Conservation (phyloP, 2,329 filamentous ascomycete species). For the Fusarium decemcellulare region DNA sequence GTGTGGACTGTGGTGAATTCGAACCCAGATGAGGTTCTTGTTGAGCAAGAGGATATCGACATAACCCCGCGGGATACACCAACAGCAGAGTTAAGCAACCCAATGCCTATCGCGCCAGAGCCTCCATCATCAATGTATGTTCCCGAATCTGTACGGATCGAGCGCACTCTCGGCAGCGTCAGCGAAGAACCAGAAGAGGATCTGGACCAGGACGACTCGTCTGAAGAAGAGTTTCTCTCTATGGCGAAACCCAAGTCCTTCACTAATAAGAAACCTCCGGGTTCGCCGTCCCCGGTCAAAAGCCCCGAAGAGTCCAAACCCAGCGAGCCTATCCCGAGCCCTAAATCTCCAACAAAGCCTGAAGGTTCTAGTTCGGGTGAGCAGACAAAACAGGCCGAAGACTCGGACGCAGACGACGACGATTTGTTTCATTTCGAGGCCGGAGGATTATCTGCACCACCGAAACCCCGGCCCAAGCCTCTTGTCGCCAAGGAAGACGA, state of each 20-base stretch:
- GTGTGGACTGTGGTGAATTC: slow-evolving; percentile 66
- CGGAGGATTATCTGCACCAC: slow-evolving; percentile 50
- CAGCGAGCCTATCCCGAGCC: slow-evolving; percentile 8
- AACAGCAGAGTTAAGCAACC: slow-evolving; percentile 11
- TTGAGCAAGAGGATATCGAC: slow-evolving; percentile 35
- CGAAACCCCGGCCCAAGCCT: slow-evolving; percentile 44
- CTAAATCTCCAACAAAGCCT: slow-evolving; percentile 16
- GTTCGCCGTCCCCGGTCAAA: slow-evolving; percentile 32
- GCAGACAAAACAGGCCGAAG: slow-evolving; percentile 6
- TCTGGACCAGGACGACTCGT: slow-evolving; percentile 51
- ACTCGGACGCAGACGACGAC: slow-evolving; percentile 50
- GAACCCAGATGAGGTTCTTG: slow-evolving; percentile 46
- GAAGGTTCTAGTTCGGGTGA: slow-evolving; percentile 1
- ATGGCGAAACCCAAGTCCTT: slow-evolving; percentile 55
- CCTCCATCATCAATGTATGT: slow-evolving; percentile 32
- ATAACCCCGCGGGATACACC: slow-evolving; percentile 17
- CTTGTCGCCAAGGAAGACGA: slow-evolving; percentile 52
- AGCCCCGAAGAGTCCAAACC: slow-evolving; percentile 21
- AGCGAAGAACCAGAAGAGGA: slow-evolving; percentile 47
- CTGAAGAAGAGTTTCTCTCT: slow-evolving; percentile 58
- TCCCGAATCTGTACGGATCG: slow-evolving; percentile 35
- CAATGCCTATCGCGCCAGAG: slow-evolving; percentile 30
- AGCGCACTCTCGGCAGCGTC: slow-evolving; percentile 41
- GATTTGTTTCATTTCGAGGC: slow-evolving; percentile 64
- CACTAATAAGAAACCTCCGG: slow-evolving; percentile 43